Evolutionary conservation across 1,284 basidiomycete genomes (phyloP).

Genomic region (Pseudozyma hubeiensis): DNA sequence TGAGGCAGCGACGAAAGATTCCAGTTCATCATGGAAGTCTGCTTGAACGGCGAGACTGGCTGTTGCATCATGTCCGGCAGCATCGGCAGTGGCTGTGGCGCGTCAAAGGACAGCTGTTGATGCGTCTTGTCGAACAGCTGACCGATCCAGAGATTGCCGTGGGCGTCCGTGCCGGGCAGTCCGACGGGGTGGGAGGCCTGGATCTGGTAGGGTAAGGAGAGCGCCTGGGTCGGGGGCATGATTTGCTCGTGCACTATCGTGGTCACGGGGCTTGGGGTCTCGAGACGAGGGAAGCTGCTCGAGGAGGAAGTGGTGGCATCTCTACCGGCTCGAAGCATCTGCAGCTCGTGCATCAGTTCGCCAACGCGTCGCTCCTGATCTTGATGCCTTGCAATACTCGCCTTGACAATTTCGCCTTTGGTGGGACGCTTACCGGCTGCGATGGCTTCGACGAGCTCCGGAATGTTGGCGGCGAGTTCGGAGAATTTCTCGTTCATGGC

Average conservation of each 20-base stretch:
- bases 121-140: conserved; percentile 39
- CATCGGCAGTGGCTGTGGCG: conserved; percentile 13
- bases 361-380: conserved; percentile 42
- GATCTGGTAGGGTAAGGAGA: conserved; percentile 33
- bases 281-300: conserved; percentile 9
- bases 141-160: conserved; percentile 39
- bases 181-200: conserved; percentile 39
- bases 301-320: neutral
- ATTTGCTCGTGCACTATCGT: conserved; percentile 14
- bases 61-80: conserved; percentile 25
- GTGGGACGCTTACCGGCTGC: conserved; percentile 40
- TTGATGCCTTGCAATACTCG: conserved; percentile 42
- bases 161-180: neutral
- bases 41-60: conserved; percentile 47
- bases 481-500: conserved; percentile 53
- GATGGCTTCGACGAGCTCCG: conserved; percentile 42
- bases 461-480: conserved; percentile 46
- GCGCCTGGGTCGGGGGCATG: conserved; percentile 10
- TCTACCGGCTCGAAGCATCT: conserved; percentile 31
- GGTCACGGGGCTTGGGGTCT: conserved; percentile 13
- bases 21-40: conserved; percentile 44
- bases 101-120: conserved; percentile 15
- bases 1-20: conserved; percentile 23
- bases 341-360: conserved; percentile 34
- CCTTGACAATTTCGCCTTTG: conserved; percentile 55